Conservation (phyloP, 371 early-diverging fungal species). For the Lichtheimia ornata region DNA sequence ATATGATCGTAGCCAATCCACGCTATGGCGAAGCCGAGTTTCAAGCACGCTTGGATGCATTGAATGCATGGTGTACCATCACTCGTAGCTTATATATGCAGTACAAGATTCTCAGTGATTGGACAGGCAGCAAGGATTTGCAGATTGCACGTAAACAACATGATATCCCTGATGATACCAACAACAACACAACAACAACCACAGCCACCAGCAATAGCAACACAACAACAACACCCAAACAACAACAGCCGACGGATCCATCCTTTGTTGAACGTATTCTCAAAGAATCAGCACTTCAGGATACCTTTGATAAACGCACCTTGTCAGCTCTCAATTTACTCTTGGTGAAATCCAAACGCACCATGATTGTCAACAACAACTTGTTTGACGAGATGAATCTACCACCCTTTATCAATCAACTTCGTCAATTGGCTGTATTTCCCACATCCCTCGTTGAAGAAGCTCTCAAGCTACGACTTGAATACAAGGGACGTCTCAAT, state of each 20-base stretch:
- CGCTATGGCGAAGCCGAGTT: constrained; percentile 69
- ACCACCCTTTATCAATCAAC: constrained; percentile 63
- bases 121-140: constrained; percentile 82
- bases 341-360: constrained; percentile 61
- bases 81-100: constrained; percentile 74
- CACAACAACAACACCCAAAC: constrained; percentile 23
- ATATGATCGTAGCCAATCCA: constrained; percentile 69
- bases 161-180: constrained; percentile 14
- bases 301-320: constrained; percentile 78
- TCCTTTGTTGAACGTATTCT: constrained; percentile 85
- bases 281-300: constrained; percentile 80
- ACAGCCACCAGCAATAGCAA: constrained; percentile 5
- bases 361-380: constrained; percentile 67
- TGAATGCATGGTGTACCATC: constrained; percentile 79
- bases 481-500: constrained; percentile 70
- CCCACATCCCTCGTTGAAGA: constrained; percentile 80
- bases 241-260: constrained; percentile 44
- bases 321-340: constrained; percentile 58
- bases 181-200: not conserved
- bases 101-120: constrained; percentile 72
- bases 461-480: constrained; percentile 74
- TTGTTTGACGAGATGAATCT: constrained; percentile 71
- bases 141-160: constrained; percentile 54
- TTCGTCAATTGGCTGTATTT: constrained; percentile 75
- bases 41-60: constrained; percentile 70